Conservation (phyloP, 768 basidiomycete genomes). For the Mycena rosella region DNA sequence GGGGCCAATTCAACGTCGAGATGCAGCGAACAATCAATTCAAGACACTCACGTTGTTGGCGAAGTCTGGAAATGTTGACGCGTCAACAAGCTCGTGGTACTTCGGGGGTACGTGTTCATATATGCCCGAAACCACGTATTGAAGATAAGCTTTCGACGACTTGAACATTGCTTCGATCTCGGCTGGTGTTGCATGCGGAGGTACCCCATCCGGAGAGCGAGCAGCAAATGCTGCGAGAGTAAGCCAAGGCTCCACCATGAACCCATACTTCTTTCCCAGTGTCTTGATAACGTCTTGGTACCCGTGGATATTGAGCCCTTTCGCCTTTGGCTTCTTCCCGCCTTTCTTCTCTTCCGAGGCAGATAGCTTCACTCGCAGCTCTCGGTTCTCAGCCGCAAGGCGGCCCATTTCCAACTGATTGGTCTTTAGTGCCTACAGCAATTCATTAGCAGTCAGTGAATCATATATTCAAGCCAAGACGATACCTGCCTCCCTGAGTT, state of each 20-base stretch:
- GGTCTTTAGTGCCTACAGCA: neutral
- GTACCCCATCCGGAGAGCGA: neutral
- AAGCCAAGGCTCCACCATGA: slow-evolving; percentile 2
- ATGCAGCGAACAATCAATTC: neutral
- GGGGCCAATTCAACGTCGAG: neutral
- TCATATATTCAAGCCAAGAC: neutral
- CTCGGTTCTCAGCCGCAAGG: neutral
- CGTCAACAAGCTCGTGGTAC: neutral
- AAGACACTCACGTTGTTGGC: neutral
- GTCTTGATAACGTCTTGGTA: neutral
- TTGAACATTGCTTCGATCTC: neutral
- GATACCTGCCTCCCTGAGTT: neutral
- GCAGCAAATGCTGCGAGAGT: neutral
- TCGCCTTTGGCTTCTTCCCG: neutral
- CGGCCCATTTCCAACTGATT: neutral
- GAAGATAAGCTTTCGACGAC: neutral
- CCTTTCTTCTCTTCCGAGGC: neutral
- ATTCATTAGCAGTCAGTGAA: neutral
- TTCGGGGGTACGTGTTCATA: neutral
- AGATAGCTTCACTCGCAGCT: neutral
- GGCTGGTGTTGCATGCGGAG: neutral
- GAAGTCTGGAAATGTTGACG: neutral
- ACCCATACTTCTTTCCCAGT: neutral
- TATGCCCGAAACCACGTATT: neutral
- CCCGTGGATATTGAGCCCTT: neutral